Conservation (phyloP, 2,329 filamentous ascomycete genomes). For the Chaetothyriales sp. region DNA sequence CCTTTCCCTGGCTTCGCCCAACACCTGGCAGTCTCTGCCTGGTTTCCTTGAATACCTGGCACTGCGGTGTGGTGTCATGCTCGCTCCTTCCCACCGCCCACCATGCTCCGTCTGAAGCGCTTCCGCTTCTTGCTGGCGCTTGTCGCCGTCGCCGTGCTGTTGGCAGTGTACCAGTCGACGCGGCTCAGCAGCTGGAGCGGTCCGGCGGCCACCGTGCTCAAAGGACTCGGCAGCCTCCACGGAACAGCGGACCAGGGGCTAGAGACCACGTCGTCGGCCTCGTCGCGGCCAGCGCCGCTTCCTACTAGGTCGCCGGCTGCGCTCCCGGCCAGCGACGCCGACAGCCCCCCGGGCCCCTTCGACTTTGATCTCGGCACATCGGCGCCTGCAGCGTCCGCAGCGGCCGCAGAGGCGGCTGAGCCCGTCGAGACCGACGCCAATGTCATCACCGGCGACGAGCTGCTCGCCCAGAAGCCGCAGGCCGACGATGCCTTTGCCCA, state of each 20-base stretch:
- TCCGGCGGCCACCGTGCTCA: background rate
- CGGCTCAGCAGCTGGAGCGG: background rate
- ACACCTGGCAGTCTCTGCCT: background rate
- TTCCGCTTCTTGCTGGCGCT: background rate
- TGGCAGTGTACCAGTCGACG: background rate
- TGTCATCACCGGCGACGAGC: conserved; percentile 11
- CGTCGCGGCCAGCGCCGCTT: background rate
- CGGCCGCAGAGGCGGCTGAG: background rate
- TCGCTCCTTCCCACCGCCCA: background rate
- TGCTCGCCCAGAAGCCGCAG: conserved; percentile 8
- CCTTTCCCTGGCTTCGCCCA: background rate
- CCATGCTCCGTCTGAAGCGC: background rate
- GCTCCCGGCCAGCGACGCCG: background rate
- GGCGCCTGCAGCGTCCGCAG: background rate
- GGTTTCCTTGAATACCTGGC: background rate
- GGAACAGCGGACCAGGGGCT: background rate
- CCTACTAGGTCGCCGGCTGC: background rate
- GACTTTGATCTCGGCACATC: background rate
- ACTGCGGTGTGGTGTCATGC: background rate
- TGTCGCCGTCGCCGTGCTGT: background rate
- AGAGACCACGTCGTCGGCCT: background rate
- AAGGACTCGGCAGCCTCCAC: background rate
- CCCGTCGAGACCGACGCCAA: background rate
- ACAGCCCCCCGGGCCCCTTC: background rate
- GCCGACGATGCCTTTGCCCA: conserved; percentile 19